A percentile compares a stretch with the other conserved stretches of the same genome.
phyloP scores from a whole-genome alignment of 2,329 filamentous ascomycete species.

The Xylariaceae sp. region DNA sequence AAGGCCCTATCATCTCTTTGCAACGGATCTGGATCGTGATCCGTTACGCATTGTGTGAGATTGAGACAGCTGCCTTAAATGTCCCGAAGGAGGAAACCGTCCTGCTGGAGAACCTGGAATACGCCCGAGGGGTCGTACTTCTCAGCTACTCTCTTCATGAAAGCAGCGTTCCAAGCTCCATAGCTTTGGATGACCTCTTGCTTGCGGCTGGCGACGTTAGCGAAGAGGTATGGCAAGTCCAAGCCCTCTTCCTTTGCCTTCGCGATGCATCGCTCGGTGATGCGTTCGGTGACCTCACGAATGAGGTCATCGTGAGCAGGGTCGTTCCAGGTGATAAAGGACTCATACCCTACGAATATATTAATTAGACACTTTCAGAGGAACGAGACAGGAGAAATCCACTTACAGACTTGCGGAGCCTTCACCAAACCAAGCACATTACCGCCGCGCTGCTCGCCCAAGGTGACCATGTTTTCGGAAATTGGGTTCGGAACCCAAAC shows the following conservation, averaged over 20 bases:
- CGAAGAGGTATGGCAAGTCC: slow-evolving; percentile 20
- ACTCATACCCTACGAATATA: slow-evolving; percentile 20
- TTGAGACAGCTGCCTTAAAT: background rate
- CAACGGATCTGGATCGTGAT: background rate
- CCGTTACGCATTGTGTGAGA: background rate
- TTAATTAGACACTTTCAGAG: background rate
- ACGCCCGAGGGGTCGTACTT: slow-evolving; percentile 21
- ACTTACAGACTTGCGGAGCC: slow-evolving; percentile 22
- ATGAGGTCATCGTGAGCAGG: slow-evolving; percentile 17
- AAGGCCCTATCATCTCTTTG: background rate
- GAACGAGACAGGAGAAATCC: background rate
- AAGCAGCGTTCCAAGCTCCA: slow-evolving; percentile 16
- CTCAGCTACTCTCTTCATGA: slow-evolving; percentile 18
- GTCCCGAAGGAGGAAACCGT: slow-evolving; percentile 22
- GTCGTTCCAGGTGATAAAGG: slow-evolving; percentile 21
- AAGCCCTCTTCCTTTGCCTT: slow-evolving; percentile 11
- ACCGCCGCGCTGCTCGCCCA: slow-evolving; percentile 19
- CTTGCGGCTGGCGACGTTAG: slow-evolving; percentile 18
- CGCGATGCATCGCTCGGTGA: slow-evolving; percentile 18
- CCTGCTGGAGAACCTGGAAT: slow-evolving; percentile 21
- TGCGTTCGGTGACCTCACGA: slow-evolving; percentile 11
- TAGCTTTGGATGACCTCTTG: slow-evolving; percentile 21
- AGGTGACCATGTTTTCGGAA: slow-evolving; percentile 17
- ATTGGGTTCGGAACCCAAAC: slow-evolving; percentile 24
- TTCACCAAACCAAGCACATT: slow-evolving; percentile 20